Base-by-base conservation (phyloP, 202 grass and related monocot genomes). In the Schoenoplectus triqueter region DNA sequence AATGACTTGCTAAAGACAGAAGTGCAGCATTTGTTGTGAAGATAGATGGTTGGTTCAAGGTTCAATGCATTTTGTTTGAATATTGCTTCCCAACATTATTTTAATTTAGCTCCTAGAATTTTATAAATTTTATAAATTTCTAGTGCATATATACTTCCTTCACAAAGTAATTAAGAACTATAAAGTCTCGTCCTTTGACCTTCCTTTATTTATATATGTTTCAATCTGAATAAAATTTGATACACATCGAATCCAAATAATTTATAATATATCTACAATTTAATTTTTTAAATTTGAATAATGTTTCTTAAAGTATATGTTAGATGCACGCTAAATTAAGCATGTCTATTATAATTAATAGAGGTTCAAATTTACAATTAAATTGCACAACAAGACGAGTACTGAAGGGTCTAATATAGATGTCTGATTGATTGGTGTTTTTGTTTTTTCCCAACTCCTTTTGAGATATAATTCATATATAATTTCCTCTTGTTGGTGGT, bases 1-100 rank as follows among this genome's bases (percentile, higher is more conserved):
- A 31, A 31, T 80, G 54, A 44, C 77, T 80, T 80, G 59, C 56
- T 80, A 80, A 64, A 64, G 52, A 80, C 77, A 63, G 31, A 80
- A 80, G 40, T 80, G 3, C 14, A 80, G 10, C 15, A 45, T 17
- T 18, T 3, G 47, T 18, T 11, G 14, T 7, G 47, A 47, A 13
- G 17, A 71, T 47, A 11, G 7, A 17, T 1, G 15, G 2, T n/a
- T 71, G 44, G 15, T 71, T 71, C 41, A 48, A 48, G 31, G 31
- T 71, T 71, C 41, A 48, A 71, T 47, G 15, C 45, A 71, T 71
- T 71, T 48, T 71, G 68, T 42, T 71, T 71, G 2, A 71, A 46
- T 48, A 71, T 48, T 70, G 41, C 2, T 17, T 47, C 20, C 9
- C 2, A 47, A 71, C 15, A 18, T 48, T 71, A 41, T 71, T 48